Conservation (phyloP, 306 rosid genomes). For the Vachellia pachyceras region DNA sequence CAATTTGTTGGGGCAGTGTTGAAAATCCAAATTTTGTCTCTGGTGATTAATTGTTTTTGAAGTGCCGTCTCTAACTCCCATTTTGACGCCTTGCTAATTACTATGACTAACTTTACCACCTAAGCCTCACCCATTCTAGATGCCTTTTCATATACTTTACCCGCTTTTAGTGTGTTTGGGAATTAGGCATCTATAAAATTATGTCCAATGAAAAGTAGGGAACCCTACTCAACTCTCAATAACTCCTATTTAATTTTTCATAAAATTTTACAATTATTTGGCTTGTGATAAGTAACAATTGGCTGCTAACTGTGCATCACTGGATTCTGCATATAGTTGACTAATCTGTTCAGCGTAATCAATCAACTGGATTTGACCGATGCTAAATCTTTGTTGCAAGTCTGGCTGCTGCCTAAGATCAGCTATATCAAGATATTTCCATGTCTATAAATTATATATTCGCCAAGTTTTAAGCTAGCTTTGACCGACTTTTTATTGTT, state of each 20-base stretch:
- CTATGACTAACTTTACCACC: slow-evolving; percentile 40
- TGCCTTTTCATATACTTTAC: slow-evolving; percentile 24
- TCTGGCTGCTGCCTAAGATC: slow-evolving; percentile 13
- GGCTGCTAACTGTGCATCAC: not conserved
- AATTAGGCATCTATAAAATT: slow-evolving; percentile 30
- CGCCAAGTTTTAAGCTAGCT: not conserved
- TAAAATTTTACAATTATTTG: slow-evolving; percentile 13
- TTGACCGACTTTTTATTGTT: slow-evolving; percentile 13
- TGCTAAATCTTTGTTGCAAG: slow-evolving; percentile 14
- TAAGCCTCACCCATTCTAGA: slow-evolving; percentile 33
- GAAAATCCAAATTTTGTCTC: slow-evolving; percentile 97
- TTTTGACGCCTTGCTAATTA: slow-evolving; percentile 53
- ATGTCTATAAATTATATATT: slow-evolving; percentile 6
- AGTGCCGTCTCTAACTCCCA: slow-evolving; percentile 81
- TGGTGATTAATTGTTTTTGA: slow-evolving; percentile 98
- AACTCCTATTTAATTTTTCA: slow-evolving; percentile 8
- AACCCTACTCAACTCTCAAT: slow-evolving; percentile 10
- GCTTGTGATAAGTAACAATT: slow-evolving; percentile 21
- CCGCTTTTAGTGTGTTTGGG: slow-evolving; percentile 36
- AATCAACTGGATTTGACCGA: slow-evolving; percentile 13
- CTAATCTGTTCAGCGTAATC: slow-evolving; percentile 25
- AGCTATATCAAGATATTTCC: slow-evolving; percentile 19
- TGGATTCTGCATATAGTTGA: slow-evolving; percentile 21
- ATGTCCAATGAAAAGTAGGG: slow-evolving; percentile 4
- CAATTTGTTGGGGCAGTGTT: slow-evolving; percentile 93